These are phyloP conservation scores for Aspergillus hiratsukae DNA, from an alignment of 2,329 filamentous ascomycete species.

Conservation along the genomic window DNA sequence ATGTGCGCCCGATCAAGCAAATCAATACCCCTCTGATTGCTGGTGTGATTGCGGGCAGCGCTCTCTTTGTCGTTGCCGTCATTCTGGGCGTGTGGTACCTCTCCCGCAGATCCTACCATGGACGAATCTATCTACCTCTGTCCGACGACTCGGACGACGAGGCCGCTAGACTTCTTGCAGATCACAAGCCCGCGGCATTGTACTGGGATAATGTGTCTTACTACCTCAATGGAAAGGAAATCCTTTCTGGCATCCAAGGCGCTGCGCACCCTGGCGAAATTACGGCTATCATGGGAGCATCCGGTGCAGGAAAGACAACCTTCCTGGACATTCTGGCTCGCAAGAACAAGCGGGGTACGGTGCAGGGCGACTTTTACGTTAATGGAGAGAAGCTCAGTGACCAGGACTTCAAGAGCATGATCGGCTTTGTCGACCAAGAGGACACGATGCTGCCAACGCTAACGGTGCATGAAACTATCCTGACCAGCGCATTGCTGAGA, in stretches of 20 bases:
- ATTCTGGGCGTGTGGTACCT: constrained; percentile 84
- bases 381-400: constrained; percentile 89
- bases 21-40: constrained; percentile 98
- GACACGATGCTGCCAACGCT: constrained; percentile 94
- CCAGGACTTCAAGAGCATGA: constrained; percentile 80
- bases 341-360: constrained; percentile 87
- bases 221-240: constrained; percentile 78
- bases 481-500: constrained; percentile 86
- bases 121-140: constrained; percentile 70
- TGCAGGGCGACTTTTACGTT: constrained; percentile 78
- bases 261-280: constrained; percentile 93
- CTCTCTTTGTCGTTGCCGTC: constrained; percentile 82
- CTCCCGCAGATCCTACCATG: constrained; percentile 61
- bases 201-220: constrained; percentile 89
- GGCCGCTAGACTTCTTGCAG: constrained; percentile 75
- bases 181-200: constrained; percentile 85
- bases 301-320: constrained; percentile 93
- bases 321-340: constrained; percentile 93
- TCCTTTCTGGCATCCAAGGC: constrained; percentile 74
- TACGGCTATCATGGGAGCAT: constrained; percentile 96
- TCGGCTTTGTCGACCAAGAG: constrained; percentile 97
- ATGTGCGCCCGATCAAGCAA: constrained; percentile 78
- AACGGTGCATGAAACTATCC: constrained; percentile 95
- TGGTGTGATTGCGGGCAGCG: constrained; percentile 79
- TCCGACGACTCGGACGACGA: constrained; percentile 86